These are phyloP conservation scores for Lentinula edodes DNA, from an alignment of 768 basidiomycete genomes.

Conservation along the genomic window DNA sequence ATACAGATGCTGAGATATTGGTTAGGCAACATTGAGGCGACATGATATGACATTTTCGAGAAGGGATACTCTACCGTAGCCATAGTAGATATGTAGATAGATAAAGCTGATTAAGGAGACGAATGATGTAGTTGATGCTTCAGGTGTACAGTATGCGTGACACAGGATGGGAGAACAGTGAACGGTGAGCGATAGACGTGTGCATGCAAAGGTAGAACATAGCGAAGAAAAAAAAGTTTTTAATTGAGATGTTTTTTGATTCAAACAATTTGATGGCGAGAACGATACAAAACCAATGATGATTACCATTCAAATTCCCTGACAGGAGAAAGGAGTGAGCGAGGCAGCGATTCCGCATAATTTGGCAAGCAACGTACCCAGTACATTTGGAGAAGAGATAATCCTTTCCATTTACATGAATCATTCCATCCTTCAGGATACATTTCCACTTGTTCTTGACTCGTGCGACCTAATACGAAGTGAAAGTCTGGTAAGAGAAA, in stretches of 20 bases:
- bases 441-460: slow-evolving; percentile 99
- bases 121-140: neutral
- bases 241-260: neutral
- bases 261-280: neutral
- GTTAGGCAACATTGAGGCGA: no score
- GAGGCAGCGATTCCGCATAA: neutral
- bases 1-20: no score
- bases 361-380: slow-evolving; percentile 54
- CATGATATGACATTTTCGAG: no score
- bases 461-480: slow-evolving; percentile 75
- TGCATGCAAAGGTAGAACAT: neutral
- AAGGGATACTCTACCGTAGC: no score
- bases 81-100: neutral
- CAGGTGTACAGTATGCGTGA: neutral
- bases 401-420: slow-evolving; percentile 94
- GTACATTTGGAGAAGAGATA: slow-evolving; percentile 97
- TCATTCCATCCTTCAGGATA: slow-evolving; percentile 95
- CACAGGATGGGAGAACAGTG: neutral
- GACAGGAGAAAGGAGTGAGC: neutral
- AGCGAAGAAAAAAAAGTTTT: neutral
- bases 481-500: no score
- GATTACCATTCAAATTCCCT: slow-evolving; percentile 44
- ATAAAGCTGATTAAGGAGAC: no score
- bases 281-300: neutral
- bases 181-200: neutral